Percentiles rank a stretch among this genome's conserved stretches.
These are phyloP conservation scores for Fusarium anguioides DNA, from an alignment of 2,329 filamentous ascomycete genomes.

Conservation along the genomic window DNA sequence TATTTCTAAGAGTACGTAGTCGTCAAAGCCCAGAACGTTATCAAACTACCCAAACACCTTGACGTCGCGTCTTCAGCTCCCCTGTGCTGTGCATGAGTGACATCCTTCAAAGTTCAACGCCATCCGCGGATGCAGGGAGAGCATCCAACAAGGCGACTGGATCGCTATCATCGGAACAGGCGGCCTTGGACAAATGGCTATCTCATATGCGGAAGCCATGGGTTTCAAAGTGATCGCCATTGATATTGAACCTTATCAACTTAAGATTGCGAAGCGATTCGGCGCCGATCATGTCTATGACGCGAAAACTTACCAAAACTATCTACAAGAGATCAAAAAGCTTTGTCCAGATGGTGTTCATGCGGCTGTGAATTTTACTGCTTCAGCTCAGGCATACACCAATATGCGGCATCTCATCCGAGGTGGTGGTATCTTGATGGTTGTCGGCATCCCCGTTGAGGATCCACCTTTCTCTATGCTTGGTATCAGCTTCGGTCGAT, in stretches of 20 bases:
- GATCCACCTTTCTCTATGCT: neutral
- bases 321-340: no score
- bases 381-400: neutral
- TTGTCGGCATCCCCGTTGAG: neutral
- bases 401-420: neutral
- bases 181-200: neutral
- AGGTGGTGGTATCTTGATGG: neutral
- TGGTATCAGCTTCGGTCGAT: neutral
- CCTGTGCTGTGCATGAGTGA: constrained; percentile 2
- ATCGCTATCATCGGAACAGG: constrained; percentile 1
- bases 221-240: neutral
- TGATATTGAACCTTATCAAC: neutral
- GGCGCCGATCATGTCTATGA: neutral
- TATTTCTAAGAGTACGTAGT: constrained; percentile 1
- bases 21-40: neutral
- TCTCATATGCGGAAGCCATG: constrained; percentile 10
- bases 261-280: neutral
- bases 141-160: neutral
- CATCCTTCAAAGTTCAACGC: neutral
- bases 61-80: neutral
- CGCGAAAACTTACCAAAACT: no score
- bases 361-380: neutral
- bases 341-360: neutral
- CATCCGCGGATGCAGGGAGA: neutral
- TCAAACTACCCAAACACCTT: neutral